Evolutionary conservation across 306 rosid genomes (phyloP), one percentile per base, ranked within the genome.

Genomic region (Fragaria vesca): DNA sequence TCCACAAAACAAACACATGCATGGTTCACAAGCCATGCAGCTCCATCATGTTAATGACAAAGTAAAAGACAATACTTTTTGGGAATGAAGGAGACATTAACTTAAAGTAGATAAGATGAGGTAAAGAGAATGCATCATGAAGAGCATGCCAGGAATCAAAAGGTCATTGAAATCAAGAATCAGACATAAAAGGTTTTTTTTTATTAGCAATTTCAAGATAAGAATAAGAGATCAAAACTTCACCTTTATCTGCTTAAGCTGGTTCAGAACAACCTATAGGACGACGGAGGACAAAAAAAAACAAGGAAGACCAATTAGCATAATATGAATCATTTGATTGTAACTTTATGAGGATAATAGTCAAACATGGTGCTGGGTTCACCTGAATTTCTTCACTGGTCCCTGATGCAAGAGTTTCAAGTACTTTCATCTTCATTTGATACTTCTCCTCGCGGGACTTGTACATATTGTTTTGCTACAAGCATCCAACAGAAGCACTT

Each of bases 361-460:
- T 57, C 52, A 45, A 73, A 83, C 80, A 54, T 81, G 61, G 15
- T 20, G 76, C 66, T 63, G 28, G 72, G 62, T 81, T 60, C 76
- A 91, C 99, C 97, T 93, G 93, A 72, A 84, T 86, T 85, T 96
- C 99, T 86, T 88, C 94, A 12, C 86, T 72, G 42, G 94, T 79
- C 76, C 98, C 98, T 7, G 84, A 76, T 43, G 96, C 90, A 80
- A 96, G 89, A 55, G 94, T 83, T 85, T 96, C 98, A 71, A 96
- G 97, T 10, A 84, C 96, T 85, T 81, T 87, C 26, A 96, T 80
- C 91, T 77, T 91, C 66, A 86, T 80, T 76, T 85, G 93, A 74
- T 87, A 90, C 86, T 90, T 96, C 82, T 87, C 96, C 85, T 96
- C 99, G 16, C 97, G 96, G 79, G 87, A 80, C 87, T 88, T 89